phyloP scores from a whole-genome alignment of 2,329 filamentous ascomycete species.

The Apiospora rasikravindrae region DNA sequence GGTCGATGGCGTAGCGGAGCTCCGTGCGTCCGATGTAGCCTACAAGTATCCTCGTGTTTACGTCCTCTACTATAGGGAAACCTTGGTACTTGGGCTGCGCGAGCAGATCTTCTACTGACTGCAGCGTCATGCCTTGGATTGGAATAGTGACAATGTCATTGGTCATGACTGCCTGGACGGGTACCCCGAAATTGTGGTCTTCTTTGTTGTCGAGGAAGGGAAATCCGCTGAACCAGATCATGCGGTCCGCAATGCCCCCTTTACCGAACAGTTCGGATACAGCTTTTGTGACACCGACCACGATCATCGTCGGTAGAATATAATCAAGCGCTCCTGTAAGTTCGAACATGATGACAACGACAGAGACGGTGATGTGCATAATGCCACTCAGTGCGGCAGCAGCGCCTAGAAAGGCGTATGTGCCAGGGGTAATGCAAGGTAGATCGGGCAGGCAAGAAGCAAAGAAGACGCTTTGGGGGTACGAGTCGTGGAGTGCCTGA shows the following conservation, averaged over 20 bases:
- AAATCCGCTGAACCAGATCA: slow-evolving; percentile 99
- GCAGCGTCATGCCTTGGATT: slow-evolving; percentile 73
- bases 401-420: slow-evolving; percentile 93
- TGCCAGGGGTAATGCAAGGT: slow-evolving; percentile 95
- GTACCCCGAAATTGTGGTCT: slow-evolving; percentile 94
- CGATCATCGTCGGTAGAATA: slow-evolving; percentile 98
- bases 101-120: slow-evolving; percentile 78
- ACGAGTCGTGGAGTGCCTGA: slow-evolving; percentile 83
- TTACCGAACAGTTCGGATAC: slow-evolving; percentile 92
- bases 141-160: slow-evolving; percentile 76
- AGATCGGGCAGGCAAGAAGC: slow-evolving; percentile 87
- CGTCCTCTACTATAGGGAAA: slow-evolving; percentile 87
- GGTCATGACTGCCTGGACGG: slow-evolving; percentile 90
- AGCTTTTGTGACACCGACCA: slow-evolving; percentile 94
- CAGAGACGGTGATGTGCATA: slow-evolving; percentile 96
- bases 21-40: slow-evolving; percentile 95
- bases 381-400: slow-evolving; percentile 91
- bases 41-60: slow-evolving; percentile 71
- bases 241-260: slow-evolving; percentile 94
- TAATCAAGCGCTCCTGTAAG: slow-evolving; percentile 96
- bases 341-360: slow-evolving; percentile 99
- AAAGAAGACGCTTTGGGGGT: slow-evolving; percentile 85
- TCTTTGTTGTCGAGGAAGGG: slow-evolving; percentile 98
- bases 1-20: slow-evolving; percentile 86
- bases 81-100: slow-evolving; percentile 85